Evolutionary conservation across 1,284 basidiomycete species (phyloP).

Genomic region (Athelia sp.): DNA sequence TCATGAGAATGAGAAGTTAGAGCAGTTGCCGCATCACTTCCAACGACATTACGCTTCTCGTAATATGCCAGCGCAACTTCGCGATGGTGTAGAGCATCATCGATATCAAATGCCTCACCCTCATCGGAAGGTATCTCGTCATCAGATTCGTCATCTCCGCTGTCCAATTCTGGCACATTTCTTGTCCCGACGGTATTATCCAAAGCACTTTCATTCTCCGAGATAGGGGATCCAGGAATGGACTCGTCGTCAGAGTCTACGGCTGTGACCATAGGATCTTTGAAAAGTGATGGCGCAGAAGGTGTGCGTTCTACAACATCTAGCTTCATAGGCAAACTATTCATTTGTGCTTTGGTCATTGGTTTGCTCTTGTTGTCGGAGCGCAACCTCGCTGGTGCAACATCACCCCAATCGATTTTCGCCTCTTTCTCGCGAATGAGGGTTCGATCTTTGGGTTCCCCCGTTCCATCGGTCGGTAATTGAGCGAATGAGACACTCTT

Average conservation of each 20-base stretch:
- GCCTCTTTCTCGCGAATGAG: slow-evolving; percentile 1
- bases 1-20: slow-evolving; percentile 44
- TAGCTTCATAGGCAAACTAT: slow-evolving; percentile 55
- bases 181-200: slow-evolving; percentile 16
- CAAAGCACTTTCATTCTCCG: slow-evolving; percentile 38
- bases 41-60: slow-evolving; percentile 51
- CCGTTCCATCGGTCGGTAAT: slow-evolving; percentile 20
- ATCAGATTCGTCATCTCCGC: slow-evolving; percentile 20
- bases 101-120: slow-evolving; percentile 46
- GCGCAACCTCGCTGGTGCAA: slow-evolving; percentile 44
- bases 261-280: slow-evolving; percentile 12
- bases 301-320: slow-evolving; percentile 61
- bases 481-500: slow-evolving; percentile 67
- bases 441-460: slow-evolving; percentile 5
- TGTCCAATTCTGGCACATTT: slow-evolving; percentile 11
- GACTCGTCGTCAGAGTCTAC: slow-evolving; percentile 50
- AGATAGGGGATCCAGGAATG: slow-evolving; percentile 22
- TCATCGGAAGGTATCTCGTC: slow-evolving; percentile 31
- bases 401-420: slow-evolving; percentile 46
- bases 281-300: slow-evolving; percentile 19
- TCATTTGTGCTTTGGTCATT: slow-evolving; percentile 30
- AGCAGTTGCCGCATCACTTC: slow-evolving; percentile 43
- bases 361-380: slow-evolving; percentile 32
- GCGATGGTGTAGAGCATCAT: slow-evolving; percentile 61
- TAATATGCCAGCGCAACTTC: slow-evolving; percentile 72